phyloP scores from a whole-genome alignment of 2,329 filamentous ascomycete species.

The Ceratocystiopsis sp. region DNA sequence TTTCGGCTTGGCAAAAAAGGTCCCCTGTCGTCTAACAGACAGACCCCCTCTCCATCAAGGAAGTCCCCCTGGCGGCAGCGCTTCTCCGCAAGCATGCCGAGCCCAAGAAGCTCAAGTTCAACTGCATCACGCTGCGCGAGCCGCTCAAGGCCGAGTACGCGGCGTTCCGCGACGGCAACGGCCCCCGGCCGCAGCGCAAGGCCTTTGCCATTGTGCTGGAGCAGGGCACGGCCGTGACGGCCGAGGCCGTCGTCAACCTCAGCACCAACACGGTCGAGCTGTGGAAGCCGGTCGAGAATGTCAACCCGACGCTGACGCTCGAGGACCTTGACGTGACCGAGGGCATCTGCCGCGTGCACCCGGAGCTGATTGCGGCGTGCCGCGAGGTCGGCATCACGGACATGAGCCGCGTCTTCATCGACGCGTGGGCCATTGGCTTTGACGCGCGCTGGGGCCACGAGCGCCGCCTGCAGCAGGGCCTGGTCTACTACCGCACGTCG shows the following conservation, averaged over 20 bases:
- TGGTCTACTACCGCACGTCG: constrained; percentile 88
- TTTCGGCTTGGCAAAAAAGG: no score
- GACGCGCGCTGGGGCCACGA: constrained; percentile 74
- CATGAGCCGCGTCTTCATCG: constrained; percentile 92
- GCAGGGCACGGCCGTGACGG: constrained; percentile 60
- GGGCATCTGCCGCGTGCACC: constrained; percentile 55
- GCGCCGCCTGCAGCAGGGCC: constrained; percentile 70
- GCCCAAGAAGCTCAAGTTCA: constrained; percentile 58
- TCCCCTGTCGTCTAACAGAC: no score
- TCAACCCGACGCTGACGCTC: constrained; percentile 85
- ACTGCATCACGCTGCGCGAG: constrained; percentile 72
- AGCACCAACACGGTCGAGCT: constrained; percentile 45
- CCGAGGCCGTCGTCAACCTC: constrained; percentile 66
- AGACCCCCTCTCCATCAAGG: constrained; percentile 36
- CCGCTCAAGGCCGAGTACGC: constrained; percentile 74
- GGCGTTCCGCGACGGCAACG: constrained; percentile 54
- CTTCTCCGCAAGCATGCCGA: constrained; percentile 52
- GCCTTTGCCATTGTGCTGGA: constrained; percentile 70
- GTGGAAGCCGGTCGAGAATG: constrained; percentile 60
- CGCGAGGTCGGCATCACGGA: constrained; percentile 65
- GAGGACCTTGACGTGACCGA: constrained; percentile 77
- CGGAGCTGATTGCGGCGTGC: constrained; percentile 82
- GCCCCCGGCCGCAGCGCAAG: constrained; percentile 42
- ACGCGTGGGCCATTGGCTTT: constrained; percentile 91
- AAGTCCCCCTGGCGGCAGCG: constrained; percentile 42